Evolutionary conservation across 345 rosid genomes (phyloP).

Genomic region (Nephelium lappaceum): DNA sequence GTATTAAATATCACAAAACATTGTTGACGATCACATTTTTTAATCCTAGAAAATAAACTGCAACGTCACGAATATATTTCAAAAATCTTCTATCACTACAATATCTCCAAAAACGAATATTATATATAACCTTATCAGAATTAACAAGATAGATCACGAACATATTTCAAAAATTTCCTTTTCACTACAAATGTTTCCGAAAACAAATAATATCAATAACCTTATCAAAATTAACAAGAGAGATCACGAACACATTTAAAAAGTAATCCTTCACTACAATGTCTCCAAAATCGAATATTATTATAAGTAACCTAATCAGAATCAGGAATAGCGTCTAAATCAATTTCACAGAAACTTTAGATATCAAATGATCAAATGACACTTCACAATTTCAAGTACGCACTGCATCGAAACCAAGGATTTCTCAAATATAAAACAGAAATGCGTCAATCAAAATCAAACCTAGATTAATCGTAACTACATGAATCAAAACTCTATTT

Average conservation of each 20-base stretch:
- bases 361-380: not conserved
- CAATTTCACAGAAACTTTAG: not conserved
- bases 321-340: not conserved
- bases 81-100: not conserved
- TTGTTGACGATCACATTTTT: too few species aligned
- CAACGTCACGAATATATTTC: not conserved
- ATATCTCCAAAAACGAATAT: not conserved
- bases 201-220: too few species aligned
- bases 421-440: not conserved
- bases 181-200: too few species aligned
- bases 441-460: not conserved
- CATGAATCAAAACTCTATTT: not conserved
- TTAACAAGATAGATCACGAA: not conserved
- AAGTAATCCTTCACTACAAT: not conserved
- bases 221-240: too few species aligned
- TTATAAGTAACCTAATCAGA: not conserved
- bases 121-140: too few species aligned
- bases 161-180: not conserved
- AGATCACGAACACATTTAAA: not conserved
- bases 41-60: too few species aligned
- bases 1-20: too few species aligned
- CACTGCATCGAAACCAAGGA: not conserved
- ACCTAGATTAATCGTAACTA: not conserved
- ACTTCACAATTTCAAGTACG: not conserved
- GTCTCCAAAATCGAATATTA: not conserved